Percentiles rank a stretch among this genome's conserved stretches.
These are phyloP conservation scores for Fusarium albosuccineum DNA, from an alignment of 2,329 filamentous ascomycete genomes.

Conservation along the genomic window DNA sequence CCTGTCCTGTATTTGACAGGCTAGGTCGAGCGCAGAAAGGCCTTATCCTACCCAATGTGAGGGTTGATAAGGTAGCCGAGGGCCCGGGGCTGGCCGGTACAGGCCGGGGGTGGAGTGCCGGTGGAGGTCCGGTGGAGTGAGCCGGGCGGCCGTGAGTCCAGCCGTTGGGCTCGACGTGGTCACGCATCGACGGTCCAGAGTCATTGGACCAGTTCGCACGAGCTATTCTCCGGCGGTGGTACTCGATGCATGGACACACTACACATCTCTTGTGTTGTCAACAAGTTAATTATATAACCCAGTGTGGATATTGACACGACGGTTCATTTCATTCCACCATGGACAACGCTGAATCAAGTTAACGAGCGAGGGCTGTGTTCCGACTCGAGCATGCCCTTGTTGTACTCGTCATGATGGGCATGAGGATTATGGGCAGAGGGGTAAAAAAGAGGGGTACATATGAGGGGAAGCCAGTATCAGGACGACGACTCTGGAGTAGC, in stretches of 20 bases:
- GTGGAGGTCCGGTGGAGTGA: slow-evolving; percentile 42
- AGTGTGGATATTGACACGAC: no score
- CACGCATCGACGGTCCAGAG: slow-evolving; percentile 41
- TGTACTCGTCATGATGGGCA: slow-evolving; percentile 6
- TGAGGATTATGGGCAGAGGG: slow-evolving; percentile 15
- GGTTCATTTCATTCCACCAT: neutral
- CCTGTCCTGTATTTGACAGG: neutral
- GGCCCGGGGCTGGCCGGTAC: slow-evolving; percentile 31
- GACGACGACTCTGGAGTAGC: slow-evolving; percentile 23
- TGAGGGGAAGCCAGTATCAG: slow-evolving; percentile 28
- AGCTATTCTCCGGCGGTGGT: slow-evolving; percentile 41
- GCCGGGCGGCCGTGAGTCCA: slow-evolving; percentile 40
- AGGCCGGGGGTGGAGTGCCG: slow-evolving; percentile 39
- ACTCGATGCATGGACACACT: slow-evolving; percentile 3
- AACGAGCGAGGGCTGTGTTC: neutral
- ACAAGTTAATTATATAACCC: neutral
- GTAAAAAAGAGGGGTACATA: slow-evolving; percentile 23
- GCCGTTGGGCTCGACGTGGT: slow-evolving; percentile 45
- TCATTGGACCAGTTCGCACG: slow-evolving; percentile 39
- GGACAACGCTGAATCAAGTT: neutral
- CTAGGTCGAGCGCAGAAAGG: slow-evolving; percentile 1
- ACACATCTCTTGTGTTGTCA: slow-evolving; percentile 6
- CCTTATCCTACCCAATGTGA: slow-evolving; percentile 26
- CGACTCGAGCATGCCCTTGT: neutral
- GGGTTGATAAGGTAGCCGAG: slow-evolving; percentile 25